Evolutionary conservation across 2,329 filamentous ascomycete species (phyloP).

Genomic region (Xylariomycetidae sp.): DNA sequence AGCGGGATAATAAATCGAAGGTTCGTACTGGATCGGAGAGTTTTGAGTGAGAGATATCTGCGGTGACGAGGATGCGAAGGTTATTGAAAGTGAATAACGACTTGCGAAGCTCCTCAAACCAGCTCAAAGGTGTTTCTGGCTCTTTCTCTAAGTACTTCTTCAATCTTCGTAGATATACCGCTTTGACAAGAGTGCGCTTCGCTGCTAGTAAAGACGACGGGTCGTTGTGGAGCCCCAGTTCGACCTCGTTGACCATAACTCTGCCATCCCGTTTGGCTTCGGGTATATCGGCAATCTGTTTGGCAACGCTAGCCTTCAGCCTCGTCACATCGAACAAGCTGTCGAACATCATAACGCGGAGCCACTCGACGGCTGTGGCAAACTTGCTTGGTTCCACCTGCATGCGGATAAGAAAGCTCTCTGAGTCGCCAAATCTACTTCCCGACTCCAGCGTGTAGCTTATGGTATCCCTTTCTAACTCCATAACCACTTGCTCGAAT

Average conservation of each 20-base stretch:
- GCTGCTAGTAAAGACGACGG: conserved; percentile 72
- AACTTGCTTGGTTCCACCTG: conserved; percentile 89
- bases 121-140: conserved; percentile 68
- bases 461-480: conserved; percentile 87
- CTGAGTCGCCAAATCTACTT: conserved; percentile 66
- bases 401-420: conserved; percentile 77
- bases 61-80: conserved; percentile 78
- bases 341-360: conserved; percentile 81
- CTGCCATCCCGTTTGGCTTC: conserved; percentile 85
- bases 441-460: conserved; percentile 71
- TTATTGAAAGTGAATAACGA: conserved; percentile 80
- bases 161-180: conserved; percentile 80
- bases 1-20: conserved; percentile 63
- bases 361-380: conserved; percentile 73
- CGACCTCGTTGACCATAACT: conserved; percentile 58
- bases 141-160: conserved; percentile 75
- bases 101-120: conserved; percentile 71
- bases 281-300: conserved; percentile 86
- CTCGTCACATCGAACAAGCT: conserved; percentile 75
- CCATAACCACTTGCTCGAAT: conserved; percentile 89
- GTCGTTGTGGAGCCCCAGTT: conserved; percentile 77
- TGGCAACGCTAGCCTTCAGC: conserved; percentile 63
- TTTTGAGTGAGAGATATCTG: conserved; percentile 62
- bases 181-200: conserved; percentile 77
- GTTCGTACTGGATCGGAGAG: conserved; percentile 71